A percentile compares a stretch with the other conserved stretches of the same genome.
Evolutionary conservation across 495 filamentous ascomycete genomes (phyloP).

Genomic region (Amniculicola lignicola): DNA sequence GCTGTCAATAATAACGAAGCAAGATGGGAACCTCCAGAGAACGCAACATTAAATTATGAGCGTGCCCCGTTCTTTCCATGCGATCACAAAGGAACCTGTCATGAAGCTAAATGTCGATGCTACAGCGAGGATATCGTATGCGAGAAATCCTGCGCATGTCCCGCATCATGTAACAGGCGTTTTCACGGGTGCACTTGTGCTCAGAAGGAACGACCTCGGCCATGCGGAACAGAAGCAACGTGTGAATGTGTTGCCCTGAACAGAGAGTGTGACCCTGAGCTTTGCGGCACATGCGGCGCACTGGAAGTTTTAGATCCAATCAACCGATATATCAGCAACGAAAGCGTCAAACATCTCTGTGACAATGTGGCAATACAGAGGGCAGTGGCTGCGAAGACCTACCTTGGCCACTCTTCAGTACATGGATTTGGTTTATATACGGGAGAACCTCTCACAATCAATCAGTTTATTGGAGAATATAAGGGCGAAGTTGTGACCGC

Average conservation of each 20-base stretch:
- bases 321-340: constrained; percentile 53
- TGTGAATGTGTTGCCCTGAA: constrained; percentile 60
- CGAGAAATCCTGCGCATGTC: constrained; percentile 64
- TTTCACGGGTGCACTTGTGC: constrained; percentile 66
- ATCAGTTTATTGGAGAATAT: constrained; percentile 68
- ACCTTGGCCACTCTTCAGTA: constrained; percentile 59
- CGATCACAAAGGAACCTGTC: constrained; percentile 41
- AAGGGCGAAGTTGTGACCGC: constrained; percentile 66
- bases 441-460: constrained; percentile 57
- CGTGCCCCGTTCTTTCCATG: constrained; percentile 43
- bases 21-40: no score
- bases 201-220: constrained; percentile 44
- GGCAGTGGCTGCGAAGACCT: constrained; percentile 54
- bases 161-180: constrained; percentile 56
- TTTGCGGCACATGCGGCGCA: constrained; percentile 65
- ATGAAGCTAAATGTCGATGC: constrained; percentile 53
- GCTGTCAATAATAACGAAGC: neutral
- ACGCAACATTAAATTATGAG: constrained; percentile 6
- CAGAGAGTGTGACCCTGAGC: constrained; percentile 68
- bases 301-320: constrained; percentile 58
- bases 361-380: constrained; percentile 63
- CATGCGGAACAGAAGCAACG: constrained; percentile 48
- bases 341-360: constrained; percentile 53
- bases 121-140: constrained; percentile 55
- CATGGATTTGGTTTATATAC: constrained; percentile 66